Percentiles rank a stretch among this genome's conserved stretches.
Conservation (phyloP, 169 alveolate genomes). For the Theileria annulata region DNA sequence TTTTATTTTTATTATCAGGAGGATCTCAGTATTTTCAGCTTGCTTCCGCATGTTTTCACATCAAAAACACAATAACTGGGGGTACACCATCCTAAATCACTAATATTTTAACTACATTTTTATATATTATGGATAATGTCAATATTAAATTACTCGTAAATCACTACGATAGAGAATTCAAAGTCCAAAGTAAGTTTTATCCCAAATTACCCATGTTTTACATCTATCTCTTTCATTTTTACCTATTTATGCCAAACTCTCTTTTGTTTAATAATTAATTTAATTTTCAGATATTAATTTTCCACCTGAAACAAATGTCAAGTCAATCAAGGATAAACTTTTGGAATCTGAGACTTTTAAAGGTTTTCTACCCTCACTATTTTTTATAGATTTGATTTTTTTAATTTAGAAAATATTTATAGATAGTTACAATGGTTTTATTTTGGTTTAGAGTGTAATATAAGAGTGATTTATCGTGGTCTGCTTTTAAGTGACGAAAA, state of each 20-base stretch:
- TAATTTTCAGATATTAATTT: conserved; percentile 6
- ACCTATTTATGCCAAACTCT: not conserved
- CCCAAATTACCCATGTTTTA: not conserved
- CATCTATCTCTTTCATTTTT: not conserved
- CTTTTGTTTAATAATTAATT: not conserved
- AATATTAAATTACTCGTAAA: conserved; percentile 35
- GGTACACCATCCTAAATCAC: conserved; percentile 21
- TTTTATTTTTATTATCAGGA: conserved; percentile 13
- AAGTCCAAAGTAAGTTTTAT: conserved; percentile 27
- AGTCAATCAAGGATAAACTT: conserved; percentile 24
- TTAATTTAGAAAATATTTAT: not conserved
- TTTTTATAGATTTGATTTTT: not conserved
- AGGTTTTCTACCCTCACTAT: conserved; percentile 17
- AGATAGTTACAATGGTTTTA: not conserved
- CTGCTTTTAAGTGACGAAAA: conserved; percentile 54
- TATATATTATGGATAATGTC: conserved; percentile 37
- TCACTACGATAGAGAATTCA: conserved; percentile 48
- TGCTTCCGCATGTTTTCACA: conserved; percentile 63
- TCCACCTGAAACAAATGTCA: not conserved
- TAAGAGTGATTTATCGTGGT: conserved; percentile 72
- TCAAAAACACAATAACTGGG: conserved; percentile 38
- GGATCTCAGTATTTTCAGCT: conserved; percentile 63
- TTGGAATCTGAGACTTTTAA: conserved; percentile 29
- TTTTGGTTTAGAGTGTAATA: conserved; percentile 44
- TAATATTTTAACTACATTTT: not conserved